These are phyloP conservation scores for Yamadazyma dushanensis DNA, from an alignment of 1,139 yeast genomes.

Conservation along the genomic window DNA sequence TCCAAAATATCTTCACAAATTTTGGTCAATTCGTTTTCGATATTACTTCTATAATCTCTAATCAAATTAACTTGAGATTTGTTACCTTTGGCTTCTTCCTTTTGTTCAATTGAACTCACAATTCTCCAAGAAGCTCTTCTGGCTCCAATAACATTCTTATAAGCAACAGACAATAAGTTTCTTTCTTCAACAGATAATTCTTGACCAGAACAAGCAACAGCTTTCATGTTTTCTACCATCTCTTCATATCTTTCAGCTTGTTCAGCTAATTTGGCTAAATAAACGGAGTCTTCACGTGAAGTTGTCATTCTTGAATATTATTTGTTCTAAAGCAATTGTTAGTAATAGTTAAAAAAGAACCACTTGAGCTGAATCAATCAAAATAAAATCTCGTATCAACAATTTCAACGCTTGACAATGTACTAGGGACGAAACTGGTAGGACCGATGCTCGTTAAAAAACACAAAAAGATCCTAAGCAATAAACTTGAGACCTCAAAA, in stretches of 20 bases:
- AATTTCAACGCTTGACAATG: neutral
- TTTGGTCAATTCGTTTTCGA: constrained; percentile 88
- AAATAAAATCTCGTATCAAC: too few relatives aligned
- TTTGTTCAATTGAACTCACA: constrained; percentile 95
- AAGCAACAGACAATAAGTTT: constrained; percentile 93
- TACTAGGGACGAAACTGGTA: neutral
- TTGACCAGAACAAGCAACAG: constrained; percentile 94
- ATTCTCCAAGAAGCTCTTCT: constrained; percentile 99
- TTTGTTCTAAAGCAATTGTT: constrained; percentile 2
- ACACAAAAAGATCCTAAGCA: neutral
- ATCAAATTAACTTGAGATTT: constrained; percentile 84
- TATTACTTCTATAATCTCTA: constrained; percentile 92
- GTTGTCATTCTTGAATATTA: constrained; percentile 54
- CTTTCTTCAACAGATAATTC: constrained; percentile 97
- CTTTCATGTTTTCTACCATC: constrained; percentile 98
- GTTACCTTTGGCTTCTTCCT: constrained; percentile 95
- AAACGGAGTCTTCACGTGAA: constrained; percentile 97
- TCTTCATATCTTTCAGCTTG: constrained; percentile 99
- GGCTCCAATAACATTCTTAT: constrained; percentile 98
- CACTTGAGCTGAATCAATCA: neutral
- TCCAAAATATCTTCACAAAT: constrained; percentile 92
- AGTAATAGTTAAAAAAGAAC: neutral
- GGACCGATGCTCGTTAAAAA: neutral
- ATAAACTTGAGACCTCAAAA: too few relatives aligned
- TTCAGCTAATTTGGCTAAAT: constrained; percentile 98